Conservation (phyloP, 2,329 filamentous ascomycete species). For the Emergomyces orientalis region DNA sequence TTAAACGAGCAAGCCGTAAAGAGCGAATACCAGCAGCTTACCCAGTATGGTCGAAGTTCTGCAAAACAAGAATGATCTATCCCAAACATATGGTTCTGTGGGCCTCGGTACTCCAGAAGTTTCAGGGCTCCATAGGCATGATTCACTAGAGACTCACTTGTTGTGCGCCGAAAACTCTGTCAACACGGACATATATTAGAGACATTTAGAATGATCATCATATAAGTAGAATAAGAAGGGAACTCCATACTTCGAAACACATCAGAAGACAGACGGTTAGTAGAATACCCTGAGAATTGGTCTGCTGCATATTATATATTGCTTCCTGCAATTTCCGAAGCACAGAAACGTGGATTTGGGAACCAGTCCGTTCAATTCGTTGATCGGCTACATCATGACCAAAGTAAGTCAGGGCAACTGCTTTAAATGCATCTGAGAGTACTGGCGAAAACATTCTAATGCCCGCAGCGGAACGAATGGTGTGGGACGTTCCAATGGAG, state of each 20-base stretch:
- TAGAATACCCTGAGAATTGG: slow-evolving; percentile 31
- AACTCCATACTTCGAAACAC: slow-evolving; percentile 27
- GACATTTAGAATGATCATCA: neutral
- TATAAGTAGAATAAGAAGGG: slow-evolving; percentile 5
- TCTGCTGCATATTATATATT: slow-evolving; percentile 28
- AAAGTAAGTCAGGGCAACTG: slow-evolving; percentile 32
- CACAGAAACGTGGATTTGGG: slow-evolving; percentile 28
- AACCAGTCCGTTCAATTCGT: slow-evolving; percentile 26
- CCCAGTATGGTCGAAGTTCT: slow-evolving; percentile 34
- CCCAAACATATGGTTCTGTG: slow-evolving; percentile 32
- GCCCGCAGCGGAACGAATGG: slow-evolving; percentile 28
- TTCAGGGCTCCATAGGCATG: slow-evolving; percentile 30
- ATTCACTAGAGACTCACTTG: slow-evolving; percentile 24
- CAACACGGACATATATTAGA: neutral
- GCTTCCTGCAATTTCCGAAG: slow-evolving; percentile 31
- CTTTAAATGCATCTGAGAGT: slow-evolving; percentile 29
- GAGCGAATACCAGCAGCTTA: slow-evolving; percentile 14
- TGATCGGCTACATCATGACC: slow-evolving; percentile 30
- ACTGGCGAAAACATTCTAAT: slow-evolving; percentile 35
- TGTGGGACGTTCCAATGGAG: slow-evolving; percentile 26
- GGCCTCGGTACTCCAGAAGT: slow-evolving; percentile 31
- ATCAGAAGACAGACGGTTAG: slow-evolving; percentile 32
- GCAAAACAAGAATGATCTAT: slow-evolving; percentile 33
- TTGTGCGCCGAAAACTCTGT: slow-evolving; percentile 31
- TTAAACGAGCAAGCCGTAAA: neutral